Percentiles rank a stretch among this genome's conserved stretches.
Evolutionary conservation across 805 yeast genomes (phyloP).

Genomic region (Candida xiaguanensis): DNA sequence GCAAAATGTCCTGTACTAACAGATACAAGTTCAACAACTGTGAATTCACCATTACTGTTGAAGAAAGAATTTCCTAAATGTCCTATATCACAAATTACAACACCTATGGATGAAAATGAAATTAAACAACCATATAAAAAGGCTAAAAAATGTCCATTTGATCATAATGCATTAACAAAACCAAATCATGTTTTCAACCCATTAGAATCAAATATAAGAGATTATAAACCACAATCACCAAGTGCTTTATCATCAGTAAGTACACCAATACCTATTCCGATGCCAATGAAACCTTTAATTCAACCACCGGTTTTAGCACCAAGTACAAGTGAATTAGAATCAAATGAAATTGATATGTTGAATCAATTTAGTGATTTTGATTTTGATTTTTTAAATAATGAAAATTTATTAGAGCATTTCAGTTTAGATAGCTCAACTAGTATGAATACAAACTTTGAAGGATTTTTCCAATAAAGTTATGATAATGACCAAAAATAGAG

Average conservation of each 20-base stretch:
- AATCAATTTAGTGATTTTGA: constrained; percentile 19
- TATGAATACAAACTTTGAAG: constrained; percentile 13
- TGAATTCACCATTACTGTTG: neutral
- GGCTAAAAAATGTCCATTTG: constrained; percentile 32
- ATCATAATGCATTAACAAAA: constrained; percentile 14
- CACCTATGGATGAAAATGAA: constrained; percentile 16
- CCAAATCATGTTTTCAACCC: constrained; percentile 3
- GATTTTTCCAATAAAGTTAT: constrained; percentile 17
- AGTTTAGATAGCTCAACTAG: neutral
- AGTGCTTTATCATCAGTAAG: neutral
- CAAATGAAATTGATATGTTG: constrained; percentile 3
- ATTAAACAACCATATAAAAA: constrained; percentile 1
- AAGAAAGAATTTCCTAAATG: constrained; percentile 15
- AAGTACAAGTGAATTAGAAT: constrained; percentile 1
- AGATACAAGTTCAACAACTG: constrained; percentile 1
- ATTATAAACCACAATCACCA: constrained; percentile 6
- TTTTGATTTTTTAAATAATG: constrained; percentile 29
- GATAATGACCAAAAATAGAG: neutral
- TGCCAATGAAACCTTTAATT: neutral
- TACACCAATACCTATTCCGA: neutral
- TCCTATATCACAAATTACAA: constrained; percentile 23
- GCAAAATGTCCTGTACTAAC: constrained; percentile 6
- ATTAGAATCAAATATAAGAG: constrained; percentile 5
- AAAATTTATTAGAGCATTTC: constrained; percentile 10
- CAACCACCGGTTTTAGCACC: neutral